Percentiles rank a stretch among this genome's conserved stretches.
Conservation (phyloP, 805 yeast species). For the Jamesozyma lodderae region DNA sequence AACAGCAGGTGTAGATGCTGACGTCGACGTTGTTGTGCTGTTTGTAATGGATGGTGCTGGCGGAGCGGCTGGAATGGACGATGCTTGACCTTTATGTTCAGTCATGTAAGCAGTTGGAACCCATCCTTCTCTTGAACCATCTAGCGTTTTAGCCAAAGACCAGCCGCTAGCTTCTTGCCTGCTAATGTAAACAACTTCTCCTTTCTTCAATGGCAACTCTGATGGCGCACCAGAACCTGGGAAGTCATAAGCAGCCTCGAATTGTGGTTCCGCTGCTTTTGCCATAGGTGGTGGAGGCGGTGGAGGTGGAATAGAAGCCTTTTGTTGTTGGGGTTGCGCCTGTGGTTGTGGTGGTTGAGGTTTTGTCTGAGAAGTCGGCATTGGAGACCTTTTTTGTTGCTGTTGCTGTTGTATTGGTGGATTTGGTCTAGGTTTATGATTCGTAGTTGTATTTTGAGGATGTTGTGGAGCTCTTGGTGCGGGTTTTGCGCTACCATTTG, state of each 20-base stretch:
- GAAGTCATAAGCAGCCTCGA: constrained; percentile 78
- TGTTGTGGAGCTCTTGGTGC: constrained; percentile 14
- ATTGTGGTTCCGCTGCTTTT: constrained; percentile 64
- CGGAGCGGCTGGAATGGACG: constrained; percentile 31
- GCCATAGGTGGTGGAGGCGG: constrained; percentile 63
- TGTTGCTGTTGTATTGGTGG: constrained; percentile 40
- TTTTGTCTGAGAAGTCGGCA: constrained; percentile 7
- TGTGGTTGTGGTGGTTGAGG: constrained; percentile 10
- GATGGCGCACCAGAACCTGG: constrained; percentile 80
- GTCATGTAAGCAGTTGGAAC: constrained; percentile 89
- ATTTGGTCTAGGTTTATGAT: constrained; percentile 5
- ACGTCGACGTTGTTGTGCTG: constrained; percentile 1
- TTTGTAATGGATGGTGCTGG: constrained; percentile 19
- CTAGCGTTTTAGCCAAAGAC: constrained; percentile 79
- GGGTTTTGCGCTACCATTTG: constrained; percentile 23
- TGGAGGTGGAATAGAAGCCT: constrained; percentile 45
- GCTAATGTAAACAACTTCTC: constrained; percentile 62
- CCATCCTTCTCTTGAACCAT: constrained; percentile 86
- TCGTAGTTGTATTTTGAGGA: constrained; percentile 4
- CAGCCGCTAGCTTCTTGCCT: constrained; percentile 81
- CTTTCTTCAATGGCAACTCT: constrained; percentile 68
- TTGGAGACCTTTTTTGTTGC: constrained; percentile 33
- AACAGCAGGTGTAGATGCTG: constrained; percentile 4
- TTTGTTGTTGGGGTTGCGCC: constrained; percentile 2
- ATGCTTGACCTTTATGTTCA: constrained; percentile 35